A percentile compares a stretch with the other conserved stretches of the same genome.
These are phyloP conservation scores for Pythium dissimile DNA, from an alignment of 352 stramenopile species.

Conservation along the genomic window DNA sequence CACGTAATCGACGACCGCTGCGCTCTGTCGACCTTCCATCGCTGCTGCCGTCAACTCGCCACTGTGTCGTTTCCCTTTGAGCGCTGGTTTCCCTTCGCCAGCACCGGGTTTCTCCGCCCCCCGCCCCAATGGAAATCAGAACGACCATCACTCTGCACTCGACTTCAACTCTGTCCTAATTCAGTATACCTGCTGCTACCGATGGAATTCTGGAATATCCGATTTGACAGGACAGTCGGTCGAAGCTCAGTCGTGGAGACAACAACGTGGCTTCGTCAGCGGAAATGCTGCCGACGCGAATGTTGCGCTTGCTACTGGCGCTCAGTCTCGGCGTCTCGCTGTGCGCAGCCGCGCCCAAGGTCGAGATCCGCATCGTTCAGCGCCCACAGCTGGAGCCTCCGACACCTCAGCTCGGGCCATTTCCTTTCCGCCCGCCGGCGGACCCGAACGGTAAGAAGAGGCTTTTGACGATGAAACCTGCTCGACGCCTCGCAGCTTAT, in stretches of 20 bases:
- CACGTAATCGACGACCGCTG: neutral
- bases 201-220: neutral
- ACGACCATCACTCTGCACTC: slow-evolving; percentile 6
- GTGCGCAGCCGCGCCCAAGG: slow-evolving; percentile 39
- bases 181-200: neutral
- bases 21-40: slow-evolving; percentile 2
- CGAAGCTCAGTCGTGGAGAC: neutral
- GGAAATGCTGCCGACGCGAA: slow-evolving; percentile 2
- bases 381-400: slow-evolving; percentile 21
- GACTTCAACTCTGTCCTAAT: slow-evolving; percentile 3
- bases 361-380: slow-evolving; percentile 60
- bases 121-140: neutral
- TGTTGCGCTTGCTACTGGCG: slow-evolving; percentile 14
- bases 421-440: slow-evolving; percentile 50
- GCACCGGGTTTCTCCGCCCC: neutral
- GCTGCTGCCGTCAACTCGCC: too few relatives aligned
- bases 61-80: neutral
- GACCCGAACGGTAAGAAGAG: slow-evolving; percentile 34
- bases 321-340: slow-evolving; percentile 16
- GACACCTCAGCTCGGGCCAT: slow-evolving; percentile 18
- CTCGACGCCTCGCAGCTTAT: neutral
- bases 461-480: neutral
- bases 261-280: neutral
- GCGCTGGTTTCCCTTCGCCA: slow-evolving; percentile 8
- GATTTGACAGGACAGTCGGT: neutral